phyloP scores from a whole-genome alignment of 176 grass and related monocot genomes.

The Oryza glumipatula region DNA sequence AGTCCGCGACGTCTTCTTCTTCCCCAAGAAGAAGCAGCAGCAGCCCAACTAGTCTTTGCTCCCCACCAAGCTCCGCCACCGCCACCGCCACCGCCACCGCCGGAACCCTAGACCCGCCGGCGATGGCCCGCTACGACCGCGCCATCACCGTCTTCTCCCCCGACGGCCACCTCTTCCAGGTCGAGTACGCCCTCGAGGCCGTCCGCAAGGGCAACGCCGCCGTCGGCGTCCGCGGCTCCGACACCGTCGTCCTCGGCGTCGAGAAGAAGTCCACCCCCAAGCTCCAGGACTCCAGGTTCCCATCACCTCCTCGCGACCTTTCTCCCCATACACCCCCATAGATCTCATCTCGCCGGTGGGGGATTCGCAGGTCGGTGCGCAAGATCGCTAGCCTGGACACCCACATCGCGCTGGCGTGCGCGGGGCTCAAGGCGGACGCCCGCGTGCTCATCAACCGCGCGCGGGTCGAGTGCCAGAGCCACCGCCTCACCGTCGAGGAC shows the following conservation, averaged over 20 bases:
- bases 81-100: conserved; percentile 28
- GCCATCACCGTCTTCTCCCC: conserved; percentile 99
- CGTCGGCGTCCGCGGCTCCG: conserved; percentile 89
- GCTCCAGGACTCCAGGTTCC: conserved; percentile 95
- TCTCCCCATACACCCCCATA: neutral
- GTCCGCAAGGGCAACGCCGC: conserved; percentile 99
- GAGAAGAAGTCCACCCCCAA: conserved; percentile 99
- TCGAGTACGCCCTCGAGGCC: conserved; percentile 98
- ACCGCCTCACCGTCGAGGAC: conserved; percentile 90
- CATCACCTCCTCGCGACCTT: conserved; percentile 3
- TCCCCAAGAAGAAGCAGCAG: neutral
- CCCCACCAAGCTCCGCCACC: conserved; percentile 2
- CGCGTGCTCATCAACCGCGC: conserved; percentile 92
- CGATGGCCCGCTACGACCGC: conserved; percentile 98
- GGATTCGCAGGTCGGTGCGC: conserved; percentile 59
- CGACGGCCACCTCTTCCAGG: conserved; percentile 99
- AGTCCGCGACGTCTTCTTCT: conserved; percentile 32
- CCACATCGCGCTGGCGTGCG: conserved; percentile 93
- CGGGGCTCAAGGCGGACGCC: conserved; percentile 96
- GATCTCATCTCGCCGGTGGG: neutral
- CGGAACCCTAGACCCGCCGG: conserved; percentile 54
- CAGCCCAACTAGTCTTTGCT: conserved; percentile 37
- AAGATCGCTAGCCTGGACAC: conserved; percentile 92
- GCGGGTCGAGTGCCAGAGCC: conserved; percentile 96
- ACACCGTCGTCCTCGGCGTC: conserved; percentile 97